These are phyloP conservation scores for Clavulina sp. DNA, from an alignment of 768 basidiomycete species.

Conservation along the genomic window DNA sequence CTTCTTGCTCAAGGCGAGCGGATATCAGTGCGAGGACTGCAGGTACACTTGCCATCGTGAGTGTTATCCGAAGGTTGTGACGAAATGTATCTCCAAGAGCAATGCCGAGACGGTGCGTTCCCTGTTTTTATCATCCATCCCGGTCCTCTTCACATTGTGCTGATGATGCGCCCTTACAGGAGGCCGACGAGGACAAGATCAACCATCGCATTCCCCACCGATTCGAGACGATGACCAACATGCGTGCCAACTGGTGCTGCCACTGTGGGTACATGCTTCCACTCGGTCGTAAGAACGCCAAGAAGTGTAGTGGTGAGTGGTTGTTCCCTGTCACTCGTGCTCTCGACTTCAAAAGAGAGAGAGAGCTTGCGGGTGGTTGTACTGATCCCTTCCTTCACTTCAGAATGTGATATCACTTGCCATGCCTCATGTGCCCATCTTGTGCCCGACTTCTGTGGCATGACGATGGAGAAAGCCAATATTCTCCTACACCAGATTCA, in stretches of 20 bases:
- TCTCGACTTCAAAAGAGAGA: too few species aligned
- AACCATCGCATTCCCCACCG: constrained; percentile 98
- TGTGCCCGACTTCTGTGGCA: constrained; percentile 98
- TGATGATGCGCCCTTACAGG: constrained; percentile 26
- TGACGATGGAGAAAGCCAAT: constrained; percentile 99
- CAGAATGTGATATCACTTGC: constrained; percentile 88
- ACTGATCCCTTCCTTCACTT: background rate
- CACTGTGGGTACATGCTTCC: constrained; percentile 98
- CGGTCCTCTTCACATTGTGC: background rate
- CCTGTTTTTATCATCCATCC: background rate
- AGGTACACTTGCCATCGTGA: constrained; percentile 98
- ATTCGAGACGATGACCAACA: constrained; percentile 91
- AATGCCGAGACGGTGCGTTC: constrained; percentile 63
- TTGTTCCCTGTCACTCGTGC: background rate
- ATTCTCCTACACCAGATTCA: constrained; percentile 77
- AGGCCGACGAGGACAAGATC: constrained; percentile 95
- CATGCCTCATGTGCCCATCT: constrained; percentile 96
- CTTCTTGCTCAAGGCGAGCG: constrained; percentile 89
- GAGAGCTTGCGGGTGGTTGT: too few species aligned
- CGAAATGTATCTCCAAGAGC: constrained; percentile 97
- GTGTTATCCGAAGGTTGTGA: constrained; percentile 96
- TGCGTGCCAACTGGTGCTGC: constrained; percentile 98
- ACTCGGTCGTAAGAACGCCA: constrained; percentile 89
- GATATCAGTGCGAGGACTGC: constrained; percentile 99
- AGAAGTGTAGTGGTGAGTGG: constrained; percentile 53